Base-by-base conservation (phyloP, 768 basidiomycete species). In the Boletellus ananiceps region DNA sequence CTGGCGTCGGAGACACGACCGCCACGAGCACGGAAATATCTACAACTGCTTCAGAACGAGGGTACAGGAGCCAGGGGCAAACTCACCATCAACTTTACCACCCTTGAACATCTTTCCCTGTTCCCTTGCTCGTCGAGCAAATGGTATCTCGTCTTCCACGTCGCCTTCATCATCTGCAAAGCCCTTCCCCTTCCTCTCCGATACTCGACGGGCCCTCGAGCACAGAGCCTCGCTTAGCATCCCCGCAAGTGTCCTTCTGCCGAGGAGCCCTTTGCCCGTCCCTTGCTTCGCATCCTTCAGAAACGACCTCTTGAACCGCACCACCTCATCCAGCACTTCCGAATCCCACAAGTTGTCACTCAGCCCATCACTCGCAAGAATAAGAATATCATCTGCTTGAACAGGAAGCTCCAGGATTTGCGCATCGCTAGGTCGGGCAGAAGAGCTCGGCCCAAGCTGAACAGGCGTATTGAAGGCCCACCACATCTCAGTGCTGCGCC, bases 401-500 rank as follows among this genome's bases (percentile, higher is more conserved):
- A 89, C 86, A 19, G 85, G 86, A 0, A 91, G 70, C 0, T 80
- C 80, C 57, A 85, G 80, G 5, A 83, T 69, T 50, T 83, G 84
- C 2, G 89, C 87, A 42, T 88, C 79, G 16, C 74, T 61, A 14
- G 88, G 85, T 21, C 75, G 77, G 16, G 82, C 81, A n/a, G 76
- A 68, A 2, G 78, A 78, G 36, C 77, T 71, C 2, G 82, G 82
- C 7, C 82, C 82, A 27, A 86, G 80, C 57, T 83, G 82, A 25
- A 76, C 72, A 0, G 81, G 83, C n/a, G 77, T 79, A 57, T 84
- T 84, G 66, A 84, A 84, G 13, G 76, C 78, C 79, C 91, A 93
- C 82, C 93, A 93, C 89, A 95, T 94, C 67, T 96, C 94, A 37
- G 88, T 81, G 42, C 84, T 88, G 29, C 93, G 77, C 84, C 92